phyloP scores from a whole-genome alignment of 306 rosid species.

The Trifolium dubium region DNA sequence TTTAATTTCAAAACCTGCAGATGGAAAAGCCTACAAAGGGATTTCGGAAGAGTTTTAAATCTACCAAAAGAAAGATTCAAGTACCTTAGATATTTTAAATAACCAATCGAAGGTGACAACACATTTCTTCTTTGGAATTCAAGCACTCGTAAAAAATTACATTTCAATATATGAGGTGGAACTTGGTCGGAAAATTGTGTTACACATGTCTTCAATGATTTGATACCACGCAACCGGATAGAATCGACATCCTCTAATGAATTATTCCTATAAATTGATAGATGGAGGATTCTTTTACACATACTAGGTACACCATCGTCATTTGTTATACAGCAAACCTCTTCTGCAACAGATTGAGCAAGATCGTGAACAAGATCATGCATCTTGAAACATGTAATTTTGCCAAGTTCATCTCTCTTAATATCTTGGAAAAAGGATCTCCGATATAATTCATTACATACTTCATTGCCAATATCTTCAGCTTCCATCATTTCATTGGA shows the following conservation, averaged over 20 bases:
- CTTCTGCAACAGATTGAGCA: neutral
- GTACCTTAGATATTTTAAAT: constrained; percentile 13
- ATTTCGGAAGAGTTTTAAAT: constrained; percentile 5
- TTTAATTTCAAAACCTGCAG: constrained; percentile 1
- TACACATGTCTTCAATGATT: neutral
- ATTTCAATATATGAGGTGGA: neutral
- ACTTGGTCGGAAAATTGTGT: too few relatives aligned
- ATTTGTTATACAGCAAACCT: neutral
- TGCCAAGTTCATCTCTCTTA: neutral
- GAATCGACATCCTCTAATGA: neutral
- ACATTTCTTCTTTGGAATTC: fast-evolving
- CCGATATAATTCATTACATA: constrained; percentile 34
- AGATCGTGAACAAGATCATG: constrained; percentile 41
- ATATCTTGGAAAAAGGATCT: constrained; percentile 45
- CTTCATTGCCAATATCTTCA: constrained; percentile 23
- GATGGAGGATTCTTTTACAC: constrained; percentile 17
- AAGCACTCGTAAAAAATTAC: constrained; percentile 6
- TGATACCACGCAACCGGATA: neutral
- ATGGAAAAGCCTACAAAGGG: neutral
- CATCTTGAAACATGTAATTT: neutral
- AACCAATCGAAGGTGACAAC: neutral
- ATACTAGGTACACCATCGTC: neutral
- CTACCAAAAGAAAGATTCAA: neutral
- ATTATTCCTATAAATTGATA: neutral
- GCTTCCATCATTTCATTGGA: neutral